These are phyloP conservation scores for Exidia glandulosa DNA, from an alignment of 768 basidiomycete genomes.

Conservation along the genomic window DNA sequence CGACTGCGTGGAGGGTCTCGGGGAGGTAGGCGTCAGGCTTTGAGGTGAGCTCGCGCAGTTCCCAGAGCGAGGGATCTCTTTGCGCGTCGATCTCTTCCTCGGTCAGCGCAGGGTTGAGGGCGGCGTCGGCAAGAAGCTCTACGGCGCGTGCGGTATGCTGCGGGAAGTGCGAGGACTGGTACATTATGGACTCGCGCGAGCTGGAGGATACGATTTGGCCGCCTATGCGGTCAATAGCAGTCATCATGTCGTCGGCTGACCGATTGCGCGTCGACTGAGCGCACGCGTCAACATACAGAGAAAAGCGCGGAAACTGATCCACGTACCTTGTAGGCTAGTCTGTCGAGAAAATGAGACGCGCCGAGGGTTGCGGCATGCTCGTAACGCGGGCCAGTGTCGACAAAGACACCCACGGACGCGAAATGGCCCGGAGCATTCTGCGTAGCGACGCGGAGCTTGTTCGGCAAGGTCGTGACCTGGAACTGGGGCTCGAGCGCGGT, in stretches of 20 bases:
- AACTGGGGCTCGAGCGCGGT: slow-evolving; percentile 8
- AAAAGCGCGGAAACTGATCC: not conserved
- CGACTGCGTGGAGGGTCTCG: slow-evolving; percentile 79
- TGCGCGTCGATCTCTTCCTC: slow-evolving; percentile 74
- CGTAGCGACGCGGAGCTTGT: slow-evolving; percentile 86
- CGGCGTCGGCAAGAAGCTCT: slow-evolving; percentile 85
- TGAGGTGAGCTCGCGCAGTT: slow-evolving; percentile 72
- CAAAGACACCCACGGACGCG: slow-evolving; percentile 83
- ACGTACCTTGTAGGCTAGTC: slow-evolving; percentile 91
- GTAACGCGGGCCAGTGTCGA: slow-evolving; percentile 89
- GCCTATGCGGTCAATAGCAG: slow-evolving; percentile 71
- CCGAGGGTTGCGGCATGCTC: slow-evolving; percentile 66
- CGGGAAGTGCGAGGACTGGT: slow-evolving; percentile 92
- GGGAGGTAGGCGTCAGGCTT: slow-evolving; percentile 94
- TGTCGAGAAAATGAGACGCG: slow-evolving; percentile 83
- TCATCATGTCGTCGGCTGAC: slow-evolving; percentile 67
- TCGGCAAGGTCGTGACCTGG: slow-evolving; percentile 76
- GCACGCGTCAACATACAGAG: not conserved
- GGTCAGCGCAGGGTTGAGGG: slow-evolving; percentile 64
- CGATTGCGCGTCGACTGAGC: slow-evolving; percentile 61
- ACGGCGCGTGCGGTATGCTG: slow-evolving; percentile 70
- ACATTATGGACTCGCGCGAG: slow-evolving; percentile 91
- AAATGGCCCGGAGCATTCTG: slow-evolving; percentile 90
- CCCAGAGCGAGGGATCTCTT: slow-evolving; percentile 80
- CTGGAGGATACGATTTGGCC: slow-evolving; percentile 89